phyloP scores from a whole-genome alignment of 176 grass and related monocot genomes.

The Calamus simplicifolius region DNA sequence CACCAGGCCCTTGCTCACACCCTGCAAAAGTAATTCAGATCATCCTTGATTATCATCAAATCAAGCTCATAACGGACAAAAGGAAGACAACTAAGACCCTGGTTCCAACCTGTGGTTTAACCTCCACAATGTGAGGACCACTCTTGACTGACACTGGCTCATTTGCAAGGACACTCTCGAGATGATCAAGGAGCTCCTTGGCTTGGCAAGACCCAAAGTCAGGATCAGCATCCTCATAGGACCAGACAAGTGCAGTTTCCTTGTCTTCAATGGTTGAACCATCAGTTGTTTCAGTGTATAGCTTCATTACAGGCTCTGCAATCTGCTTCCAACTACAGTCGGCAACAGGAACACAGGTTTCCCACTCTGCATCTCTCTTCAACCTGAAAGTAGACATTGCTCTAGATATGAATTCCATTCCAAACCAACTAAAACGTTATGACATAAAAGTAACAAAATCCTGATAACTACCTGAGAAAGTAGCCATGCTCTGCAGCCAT shows the following conservation, averaged over 20 bases:
- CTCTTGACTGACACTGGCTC: conserved; percentile 95
- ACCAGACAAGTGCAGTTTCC: conserved; percentile 95
- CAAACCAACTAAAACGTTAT: too few species aligned
- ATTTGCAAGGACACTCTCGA: conserved; percentile 92
- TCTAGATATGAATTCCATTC: too few species aligned
- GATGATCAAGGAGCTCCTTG: conserved; percentile 96
- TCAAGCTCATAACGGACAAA: neutral
- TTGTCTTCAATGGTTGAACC: conserved; percentile 79
- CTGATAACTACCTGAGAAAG: too few species aligned
- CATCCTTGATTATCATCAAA: neutral
- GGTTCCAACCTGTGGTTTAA: conserved; percentile 79
- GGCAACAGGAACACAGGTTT: conserved; percentile 32
- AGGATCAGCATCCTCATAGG: conserved; percentile 89
- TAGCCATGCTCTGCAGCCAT: too few species aligned
- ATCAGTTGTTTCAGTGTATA: conserved; percentile 92
- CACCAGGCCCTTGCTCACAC: conserved; percentile 71
- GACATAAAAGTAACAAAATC: too few species aligned
- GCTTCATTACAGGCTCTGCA: conserved; percentile 86
- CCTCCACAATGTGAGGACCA: conserved; percentile 96
- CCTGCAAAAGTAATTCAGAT: conserved; percentile 25
- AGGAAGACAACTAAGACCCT: neutral
- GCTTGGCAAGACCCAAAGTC: conserved; percentile 92
- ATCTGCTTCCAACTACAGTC: conserved; percentile 97
- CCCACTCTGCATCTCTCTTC: conserved; percentile 62
- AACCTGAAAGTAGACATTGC: conserved; percentile 26